Evolutionary conservation across 805 yeast genomes (phyloP).

Genomic region (Teunomyces lycoperdinae): DNA sequence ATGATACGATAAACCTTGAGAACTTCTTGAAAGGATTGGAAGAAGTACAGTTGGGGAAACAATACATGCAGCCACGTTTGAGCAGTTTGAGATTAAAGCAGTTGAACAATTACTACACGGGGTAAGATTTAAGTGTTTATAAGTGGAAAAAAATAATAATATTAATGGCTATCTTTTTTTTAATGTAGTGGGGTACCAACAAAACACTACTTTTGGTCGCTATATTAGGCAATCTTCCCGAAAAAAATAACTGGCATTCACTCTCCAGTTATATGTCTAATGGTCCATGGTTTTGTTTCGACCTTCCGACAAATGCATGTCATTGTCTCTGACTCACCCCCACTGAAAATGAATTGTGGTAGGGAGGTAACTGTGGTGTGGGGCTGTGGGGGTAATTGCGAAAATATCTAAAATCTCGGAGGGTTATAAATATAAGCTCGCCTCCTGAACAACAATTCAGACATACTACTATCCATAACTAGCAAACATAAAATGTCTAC

Average conservation of each 20-base stretch:
- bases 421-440: background rate
- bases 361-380: background rate
- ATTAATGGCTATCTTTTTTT: background rate
- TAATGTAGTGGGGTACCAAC: background rate
- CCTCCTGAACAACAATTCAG: background rate
- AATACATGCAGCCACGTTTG: constrained; percentile 3
- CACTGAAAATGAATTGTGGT: background rate
- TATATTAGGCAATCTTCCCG: constrained; percentile 1
- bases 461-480: background rate
- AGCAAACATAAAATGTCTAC: background rate
- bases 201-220: background rate
- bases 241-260: background rate
- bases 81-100: constrained; percentile 6
- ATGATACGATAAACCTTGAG: constrained; percentile 8
- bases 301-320: background rate
- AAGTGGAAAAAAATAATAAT: background rate
- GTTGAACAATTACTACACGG: constrained; percentile 6
- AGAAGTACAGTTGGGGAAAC: constrained; percentile 4
- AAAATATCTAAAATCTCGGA: background rate
- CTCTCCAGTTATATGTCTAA: background rate
- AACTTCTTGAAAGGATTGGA: constrained; percentile 8
- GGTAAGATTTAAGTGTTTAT: background rate
- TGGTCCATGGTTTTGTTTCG: background rate
- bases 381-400: background rate
- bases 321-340: background rate